A percentile compares a stretch with the other conserved stretches of the same genome.
Conservation (phyloP, 2,329 filamentous ascomycete genomes). For the Sporothrix schenckii region DNA sequence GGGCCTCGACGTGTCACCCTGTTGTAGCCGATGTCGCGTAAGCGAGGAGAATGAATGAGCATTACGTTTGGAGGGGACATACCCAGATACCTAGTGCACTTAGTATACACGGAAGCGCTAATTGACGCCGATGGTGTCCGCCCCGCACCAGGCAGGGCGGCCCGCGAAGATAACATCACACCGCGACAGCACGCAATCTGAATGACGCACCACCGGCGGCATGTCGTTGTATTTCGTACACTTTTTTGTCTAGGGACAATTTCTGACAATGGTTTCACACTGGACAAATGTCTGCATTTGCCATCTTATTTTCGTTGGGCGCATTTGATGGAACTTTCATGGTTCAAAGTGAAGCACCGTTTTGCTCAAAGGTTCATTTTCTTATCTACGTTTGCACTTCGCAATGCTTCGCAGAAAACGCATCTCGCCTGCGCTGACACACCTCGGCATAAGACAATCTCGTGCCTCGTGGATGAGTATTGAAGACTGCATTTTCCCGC, state of each 20-base stretch:
- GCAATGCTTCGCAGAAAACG: neutral
- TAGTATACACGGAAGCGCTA: neutral
- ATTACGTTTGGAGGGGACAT: neutral
- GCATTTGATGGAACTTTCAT: too few relatives aligned
- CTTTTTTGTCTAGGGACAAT: too few relatives aligned
- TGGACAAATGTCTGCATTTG: too few relatives aligned
- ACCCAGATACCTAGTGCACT: neutral
- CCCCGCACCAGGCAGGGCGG: neutral
- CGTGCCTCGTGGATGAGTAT: too few relatives aligned
- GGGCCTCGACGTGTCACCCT: neutral
- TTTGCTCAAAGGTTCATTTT: neutral
- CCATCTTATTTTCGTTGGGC: too few relatives aligned
- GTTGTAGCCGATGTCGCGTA: neutral
- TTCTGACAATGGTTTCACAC: too few relatives aligned
- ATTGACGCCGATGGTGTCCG: too few relatives aligned
- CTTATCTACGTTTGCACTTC: neutral
- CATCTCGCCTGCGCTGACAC: neutral
- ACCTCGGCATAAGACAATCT: neutral
- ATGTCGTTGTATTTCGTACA: neutral
- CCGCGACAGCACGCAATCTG: constrained; percentile 9
- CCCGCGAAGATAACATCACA: constrained; percentile 5
- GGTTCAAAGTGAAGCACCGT: too few relatives aligned
- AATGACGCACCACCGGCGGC: neutral
- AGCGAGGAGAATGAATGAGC: neutral
- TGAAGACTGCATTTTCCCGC: too few relatives aligned